Evolutionary conservation across 129 eudicot species (phyloP), one percentile per base, ranked within the genome.

Genomic region (Heracleum sosnowskyi): DNA sequence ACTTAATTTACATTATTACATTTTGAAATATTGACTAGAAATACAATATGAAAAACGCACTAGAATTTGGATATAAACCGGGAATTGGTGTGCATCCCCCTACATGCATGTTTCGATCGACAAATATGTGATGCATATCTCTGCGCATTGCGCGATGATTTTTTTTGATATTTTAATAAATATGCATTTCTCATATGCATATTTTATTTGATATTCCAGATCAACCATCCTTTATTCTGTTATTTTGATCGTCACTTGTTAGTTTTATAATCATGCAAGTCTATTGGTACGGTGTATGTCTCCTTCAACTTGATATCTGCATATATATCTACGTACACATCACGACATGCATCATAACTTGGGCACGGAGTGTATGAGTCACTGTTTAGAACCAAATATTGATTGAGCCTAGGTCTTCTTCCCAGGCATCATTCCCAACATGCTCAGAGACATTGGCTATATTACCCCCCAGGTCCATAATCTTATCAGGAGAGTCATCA

Each of bases 401-500:
- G 29, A 63, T 55, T 26, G 73, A 18, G 26, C 51, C 36, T 35
- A 55, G 28, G 24, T 70, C n/a, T 3, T 16, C 73, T 37, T 69
- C 39, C 79, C 36, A 55, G 81, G 79, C 7, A 35, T 72, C 36
- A 10, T 4, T 26, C 28, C 15, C 16, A 3, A 34, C 85, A 37
- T 81, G 83, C 31, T 76, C 76, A n/a, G 64, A 72, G 26, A 62
- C 13, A 26, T 33, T 20, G 0, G 86, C 69, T 20, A 51, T 20
- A 0, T 79, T 72, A 20, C 81, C 46, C 69, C 86, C 86, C 0
- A 84, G 84, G 31, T 88, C 91, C 49, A 33, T 41, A 2, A 64
- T 71, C 28, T 75, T 79, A 46, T 76, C 31, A 13, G 79, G 47
- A 4, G 93, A 85, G 68, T 88, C 93, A 24, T 87, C 96, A 13